Percentiles rank a stretch among this genome's conserved stretches.
These are phyloP conservation scores for Rhizoclosmatium globosum DNA, from an alignment of 192 early-diverging fungal species.

Conservation along the genomic window DNA sequence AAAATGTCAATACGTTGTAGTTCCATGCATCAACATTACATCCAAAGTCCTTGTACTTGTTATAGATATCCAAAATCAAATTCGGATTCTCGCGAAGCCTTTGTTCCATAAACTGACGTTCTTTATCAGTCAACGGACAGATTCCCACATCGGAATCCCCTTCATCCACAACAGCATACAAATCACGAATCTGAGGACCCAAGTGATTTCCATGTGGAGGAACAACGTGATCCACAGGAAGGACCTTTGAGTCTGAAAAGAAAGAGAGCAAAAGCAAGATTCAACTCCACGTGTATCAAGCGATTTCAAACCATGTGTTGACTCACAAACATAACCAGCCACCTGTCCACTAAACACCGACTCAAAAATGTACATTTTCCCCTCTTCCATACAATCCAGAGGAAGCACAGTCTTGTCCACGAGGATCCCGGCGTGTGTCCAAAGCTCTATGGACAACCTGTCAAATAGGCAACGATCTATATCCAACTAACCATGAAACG, in stretches of 20 bases:
- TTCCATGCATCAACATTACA: not conserved
- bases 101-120: conserved; percentile 19
- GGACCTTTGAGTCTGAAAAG: conserved; percentile 14
- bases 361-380: conserved; percentile 47
- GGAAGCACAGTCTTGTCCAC: conserved; percentile 44
- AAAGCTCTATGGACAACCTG: not conserved
- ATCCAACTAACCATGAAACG: not conserved
- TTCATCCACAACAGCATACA: conserved; percentile 37
- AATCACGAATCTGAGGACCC: conserved; percentile 42
- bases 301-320: not conserved
- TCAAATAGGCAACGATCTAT: conserved; percentile 16
- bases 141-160: conserved; percentile 37
- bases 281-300: not conserved
- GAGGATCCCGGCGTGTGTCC: conserved; percentile 26
- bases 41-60: conserved; percentile 40
- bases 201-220: conserved; percentile 24
- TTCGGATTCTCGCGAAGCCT: conserved; percentile 5
- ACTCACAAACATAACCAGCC: conserved; percentile 38
- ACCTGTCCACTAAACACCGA: conserved; percentile 40
- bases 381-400: conserved; percentile 40
- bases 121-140: conserved; percentile 1
- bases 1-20: not conserved
- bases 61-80: conserved; percentile 32
- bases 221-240: not conserved
- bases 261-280: not conserved